phyloP scores from a whole-genome alignment of 805 yeast genomes.

The Saccharomycopsis sp. region DNA sequence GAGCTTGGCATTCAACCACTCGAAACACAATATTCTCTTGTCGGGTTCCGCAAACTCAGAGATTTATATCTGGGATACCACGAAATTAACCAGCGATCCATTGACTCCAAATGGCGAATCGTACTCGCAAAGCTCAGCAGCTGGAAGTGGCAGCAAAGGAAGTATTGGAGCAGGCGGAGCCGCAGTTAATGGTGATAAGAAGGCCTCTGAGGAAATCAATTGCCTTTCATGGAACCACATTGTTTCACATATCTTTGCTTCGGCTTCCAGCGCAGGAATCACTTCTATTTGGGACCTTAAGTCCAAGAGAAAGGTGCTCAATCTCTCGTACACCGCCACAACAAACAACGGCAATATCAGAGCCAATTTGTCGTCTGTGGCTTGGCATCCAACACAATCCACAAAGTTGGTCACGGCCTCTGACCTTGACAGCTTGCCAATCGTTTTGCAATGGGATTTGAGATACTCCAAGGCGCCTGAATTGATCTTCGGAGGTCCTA shows the following conservation, averaged over 20 bases:
- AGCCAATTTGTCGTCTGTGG: slow-evolving; percentile 72
- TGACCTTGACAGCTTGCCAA: slow-evolving; percentile 71
- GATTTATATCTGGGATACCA: slow-evolving; percentile 84
- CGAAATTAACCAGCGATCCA: slow-evolving; percentile 43
- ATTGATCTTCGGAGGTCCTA: slow-evolving; percentile 21
- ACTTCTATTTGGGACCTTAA: slow-evolving; percentile 93
- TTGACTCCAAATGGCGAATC: slow-evolving; percentile 29
- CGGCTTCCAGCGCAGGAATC: slow-evolving; percentile 78
- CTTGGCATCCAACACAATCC: slow-evolving; percentile 91
- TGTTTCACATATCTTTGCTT: slow-evolving; percentile 80
- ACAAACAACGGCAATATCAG: slow-evolving; percentile 38
- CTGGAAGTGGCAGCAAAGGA: not conserved
- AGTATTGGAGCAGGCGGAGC: not conserved
- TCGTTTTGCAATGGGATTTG: slow-evolving; percentile 86
- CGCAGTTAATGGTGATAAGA: not conserved
- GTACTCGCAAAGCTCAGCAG: slow-evolving; percentile 2
- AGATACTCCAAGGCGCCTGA: slow-evolving; percentile 93
- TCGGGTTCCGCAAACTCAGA: slow-evolving; percentile 90
- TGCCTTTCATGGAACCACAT: slow-evolving; percentile 85
- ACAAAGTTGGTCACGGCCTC: slow-evolving; percentile 87
- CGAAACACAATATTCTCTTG: slow-evolving; percentile 64
- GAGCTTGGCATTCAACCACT: slow-evolving; percentile 70
- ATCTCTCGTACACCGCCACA: slow-evolving; percentile 62
- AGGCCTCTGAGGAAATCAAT: slow-evolving; percentile 66
- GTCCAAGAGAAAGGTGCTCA: slow-evolving; percentile 81